phyloP scores from a whole-genome alignment of 2,329 filamentous ascomycete genomes.

The Orbilia blumenaviensis region DNA sequence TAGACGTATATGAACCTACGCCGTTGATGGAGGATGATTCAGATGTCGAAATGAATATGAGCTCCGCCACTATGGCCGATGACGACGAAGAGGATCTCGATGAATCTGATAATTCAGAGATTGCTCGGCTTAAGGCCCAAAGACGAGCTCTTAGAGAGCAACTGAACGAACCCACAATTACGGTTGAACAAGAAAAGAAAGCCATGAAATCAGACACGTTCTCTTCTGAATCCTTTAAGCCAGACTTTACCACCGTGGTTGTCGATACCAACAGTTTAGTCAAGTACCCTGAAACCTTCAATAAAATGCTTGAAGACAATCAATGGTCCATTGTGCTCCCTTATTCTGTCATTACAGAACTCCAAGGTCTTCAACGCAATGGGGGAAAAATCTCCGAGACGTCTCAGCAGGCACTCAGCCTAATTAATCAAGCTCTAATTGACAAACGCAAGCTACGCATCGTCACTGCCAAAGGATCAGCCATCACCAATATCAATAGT shows the following conservation, averaged over 20 bases:
- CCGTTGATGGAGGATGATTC: constrained; percentile 46
- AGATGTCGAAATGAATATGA: constrained; percentile 55
- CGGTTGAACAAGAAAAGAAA: constrained; percentile 31
- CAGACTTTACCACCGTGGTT: constrained; percentile 54
- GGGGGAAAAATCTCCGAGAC: constrained; percentile 52
- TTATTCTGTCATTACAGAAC: constrained; percentile 58
- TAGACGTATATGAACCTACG: not conserved
- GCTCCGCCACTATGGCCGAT: constrained; percentile 49
- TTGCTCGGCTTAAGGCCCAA: constrained; percentile 53
- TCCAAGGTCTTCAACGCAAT: constrained; percentile 56
- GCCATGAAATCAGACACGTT: constrained; percentile 35
- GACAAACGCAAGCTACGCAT: constrained; percentile 57
- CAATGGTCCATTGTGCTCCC: constrained; percentile 57
- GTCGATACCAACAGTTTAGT: constrained; percentile 58
- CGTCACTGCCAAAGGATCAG: constrained; percentile 56
- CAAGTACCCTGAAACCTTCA: constrained; percentile 56
- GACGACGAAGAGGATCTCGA: constrained; percentile 54
- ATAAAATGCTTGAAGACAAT: constrained; percentile 54
- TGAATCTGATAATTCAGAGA: constrained; percentile 53
- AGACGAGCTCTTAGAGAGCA: constrained; percentile 54
- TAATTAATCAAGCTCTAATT: constrained; percentile 55
- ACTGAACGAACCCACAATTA: constrained; percentile 19
- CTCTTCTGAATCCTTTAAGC: constrained; percentile 33
- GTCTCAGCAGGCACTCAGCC: constrained; percentile 54
- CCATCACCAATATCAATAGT: constrained; percentile 52